These are phyloP conservation scores for Pseudotulostoma volvatum DNA, from an alignment of 495 filamentous ascomycete genomes.

Conservation along the genomic window DNA sequence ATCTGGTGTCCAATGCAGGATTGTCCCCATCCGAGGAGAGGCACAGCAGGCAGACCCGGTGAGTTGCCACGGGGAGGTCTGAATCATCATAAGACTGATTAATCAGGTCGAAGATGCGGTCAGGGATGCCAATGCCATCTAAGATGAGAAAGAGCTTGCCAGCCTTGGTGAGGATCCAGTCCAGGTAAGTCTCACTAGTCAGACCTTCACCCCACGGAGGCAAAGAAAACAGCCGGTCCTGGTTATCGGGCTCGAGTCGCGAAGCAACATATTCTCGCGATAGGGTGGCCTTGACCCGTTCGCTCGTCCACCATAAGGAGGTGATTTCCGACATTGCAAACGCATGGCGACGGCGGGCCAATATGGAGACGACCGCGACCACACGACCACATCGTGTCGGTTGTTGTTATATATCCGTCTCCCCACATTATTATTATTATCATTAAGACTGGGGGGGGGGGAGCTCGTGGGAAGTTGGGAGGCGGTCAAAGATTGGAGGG, in stretches of 20 bases:
- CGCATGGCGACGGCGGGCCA: constrained; percentile 11
- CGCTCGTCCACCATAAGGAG: constrained; percentile 65
- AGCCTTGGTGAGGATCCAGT: constrained; percentile 74
- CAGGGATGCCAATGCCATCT: constrained; percentile 59
- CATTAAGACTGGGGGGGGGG: too few species aligned
- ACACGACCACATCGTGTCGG: too few species aligned
- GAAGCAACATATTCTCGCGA: constrained; percentile 51
- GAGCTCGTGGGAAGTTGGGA: too few species aligned
- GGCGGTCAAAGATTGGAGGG: too few species aligned
- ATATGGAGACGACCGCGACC: too few species aligned
- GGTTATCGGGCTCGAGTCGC: constrained; percentile 47
- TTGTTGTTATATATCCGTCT: too few species aligned
- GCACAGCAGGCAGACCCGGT: constrained; percentile 49
- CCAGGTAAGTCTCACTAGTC: constrained; percentile 80
- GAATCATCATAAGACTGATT: constrained; percentile 80
- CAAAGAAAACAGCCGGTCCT: constrained; percentile 48
- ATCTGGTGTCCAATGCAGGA: constrained; percentile 49
- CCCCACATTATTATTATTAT: too few species aligned
- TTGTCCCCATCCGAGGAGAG: constrained; percentile 41
- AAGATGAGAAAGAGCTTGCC: constrained; percentile 71
- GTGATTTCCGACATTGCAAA: constrained; percentile 16
- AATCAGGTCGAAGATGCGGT: constrained; percentile 72
- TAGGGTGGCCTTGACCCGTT: constrained; percentile 58
- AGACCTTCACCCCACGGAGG: constrained; percentile 74
- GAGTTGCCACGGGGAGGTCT: constrained; percentile 65